Percentiles rank a stretch among this genome's conserved stretches.
Evolutionary conservation across 2,329 filamentous ascomycete genomes (phyloP).

Genomic region (Exophiala xenobiotica): DNA sequence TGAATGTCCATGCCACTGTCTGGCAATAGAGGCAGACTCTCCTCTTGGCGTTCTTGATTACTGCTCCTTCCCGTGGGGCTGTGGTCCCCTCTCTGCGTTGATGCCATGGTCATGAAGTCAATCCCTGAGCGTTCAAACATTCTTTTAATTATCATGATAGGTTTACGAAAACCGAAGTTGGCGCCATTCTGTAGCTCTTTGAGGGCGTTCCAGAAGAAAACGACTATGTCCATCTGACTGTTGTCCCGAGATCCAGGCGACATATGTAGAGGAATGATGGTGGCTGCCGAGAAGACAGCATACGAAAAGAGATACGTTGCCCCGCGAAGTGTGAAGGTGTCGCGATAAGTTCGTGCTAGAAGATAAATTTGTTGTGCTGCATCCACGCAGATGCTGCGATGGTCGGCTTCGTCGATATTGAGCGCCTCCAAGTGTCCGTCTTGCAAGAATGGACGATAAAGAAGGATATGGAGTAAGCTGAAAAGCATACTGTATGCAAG

Average conservation of each 20-base stretch:
- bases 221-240: neutral
- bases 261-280: neutral
- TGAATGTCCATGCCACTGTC: neutral
- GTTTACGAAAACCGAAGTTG: neutral
- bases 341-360: constrained; percentile 23
- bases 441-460: neutral
- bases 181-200: neutral
- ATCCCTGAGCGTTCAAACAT: neutral
- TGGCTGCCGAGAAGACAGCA: neutral
- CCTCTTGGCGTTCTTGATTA: neutral
- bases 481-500: neutral
- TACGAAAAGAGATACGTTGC: constrained; percentile 4
- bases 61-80: too few species aligned
- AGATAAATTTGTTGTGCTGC: neutral
- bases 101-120: neutral
- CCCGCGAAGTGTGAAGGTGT: constrained; percentile 22
- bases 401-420: neutral
- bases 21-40: neutral
- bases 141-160: neutral
- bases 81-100: neutral
- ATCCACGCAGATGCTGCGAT: neutral
- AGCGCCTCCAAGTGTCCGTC: neutral
- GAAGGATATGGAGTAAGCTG: neutral
- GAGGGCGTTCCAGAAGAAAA: neutral
- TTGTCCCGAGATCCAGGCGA: neutral